A percentile compares a stretch with the other conserved stretches of the same genome.
Conservation (phyloP, 208 protist species). For the Spongospora subterranea region DNA sequence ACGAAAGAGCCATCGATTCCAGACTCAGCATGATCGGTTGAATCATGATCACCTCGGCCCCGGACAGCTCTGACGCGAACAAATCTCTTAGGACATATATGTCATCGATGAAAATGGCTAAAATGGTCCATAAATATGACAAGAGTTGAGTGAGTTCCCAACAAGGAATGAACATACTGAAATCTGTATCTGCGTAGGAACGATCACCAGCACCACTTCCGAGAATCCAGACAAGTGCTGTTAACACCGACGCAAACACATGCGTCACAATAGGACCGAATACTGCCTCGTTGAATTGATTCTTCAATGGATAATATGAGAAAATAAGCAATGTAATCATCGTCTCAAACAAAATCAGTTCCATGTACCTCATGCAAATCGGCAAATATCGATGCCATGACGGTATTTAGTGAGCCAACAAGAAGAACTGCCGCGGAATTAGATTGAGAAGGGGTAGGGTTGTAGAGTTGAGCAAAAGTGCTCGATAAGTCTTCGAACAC, state of each 20-base stretch:
- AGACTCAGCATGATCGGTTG: background rate
- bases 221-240: background rate
- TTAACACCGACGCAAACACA: background rate
- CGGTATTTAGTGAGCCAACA: background rate
- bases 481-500: background rate
- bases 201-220: background rate
- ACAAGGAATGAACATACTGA: background rate
- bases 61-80: conserved; percentile 37
- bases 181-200: conserved; percentile 11
- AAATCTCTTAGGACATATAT: background rate
- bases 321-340: background rate
- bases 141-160: background rate
- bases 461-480: background rate
- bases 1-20: background rate
- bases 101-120: too few species aligned
- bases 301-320: background rate
- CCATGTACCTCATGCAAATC: background rate
- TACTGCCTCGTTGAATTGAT: background rate
- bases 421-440: background rate
- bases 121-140: background rate
- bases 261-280: background rate
- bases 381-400: background rate
- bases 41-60: background rate
- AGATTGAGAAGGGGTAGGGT: background rate
- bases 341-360: background rate